Conservation (phyloP, 1,284 basidiomycete species). For the Golubevia pallescens region DNA sequence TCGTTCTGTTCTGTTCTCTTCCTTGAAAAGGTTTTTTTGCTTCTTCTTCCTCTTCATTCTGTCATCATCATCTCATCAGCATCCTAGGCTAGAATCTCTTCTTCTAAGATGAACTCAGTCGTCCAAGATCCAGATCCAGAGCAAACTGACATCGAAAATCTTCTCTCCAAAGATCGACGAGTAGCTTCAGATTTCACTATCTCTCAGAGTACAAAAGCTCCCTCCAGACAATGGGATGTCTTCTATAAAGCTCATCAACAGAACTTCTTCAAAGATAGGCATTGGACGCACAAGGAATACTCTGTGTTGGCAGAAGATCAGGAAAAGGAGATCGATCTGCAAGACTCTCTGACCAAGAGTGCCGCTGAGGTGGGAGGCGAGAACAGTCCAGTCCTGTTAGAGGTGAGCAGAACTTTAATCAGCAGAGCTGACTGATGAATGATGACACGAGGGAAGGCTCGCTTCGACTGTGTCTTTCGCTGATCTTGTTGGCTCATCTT, state of each 20-base stretch:
- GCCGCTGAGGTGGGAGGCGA: neutral
- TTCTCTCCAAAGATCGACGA: neutral
- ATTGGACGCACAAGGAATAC: slow-evolving; percentile 63
- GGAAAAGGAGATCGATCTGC: slow-evolving; percentile 10
- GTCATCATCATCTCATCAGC: no score
- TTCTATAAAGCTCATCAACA: neutral
- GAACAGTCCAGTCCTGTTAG: slow-evolving; percentile 32
- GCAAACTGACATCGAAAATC: neutral
- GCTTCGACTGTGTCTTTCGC: no score
- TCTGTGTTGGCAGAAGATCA: slow-evolving; percentile 17
- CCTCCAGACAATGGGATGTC: neutral
- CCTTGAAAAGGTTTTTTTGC: no score
- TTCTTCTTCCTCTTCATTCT: no score
- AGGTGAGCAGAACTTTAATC: no score
- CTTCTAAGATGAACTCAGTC: neutral
- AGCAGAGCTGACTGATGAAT: no score
- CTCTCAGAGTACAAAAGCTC: neutral
- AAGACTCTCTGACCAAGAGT: neutral
- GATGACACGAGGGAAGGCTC: no score
- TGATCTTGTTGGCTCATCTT: no score
- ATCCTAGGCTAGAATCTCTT: no score
- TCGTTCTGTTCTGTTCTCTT: no score
- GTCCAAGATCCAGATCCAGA: neutral
- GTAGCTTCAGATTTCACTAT: neutral
- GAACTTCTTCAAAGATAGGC: slow-evolving; percentile 2